Evolutionary conservation across 2,329 filamentous ascomycete genomes (phyloP), one percentile per base, ranked within the genome.

Genomic region (Stachybotrys echinatus): DNA sequence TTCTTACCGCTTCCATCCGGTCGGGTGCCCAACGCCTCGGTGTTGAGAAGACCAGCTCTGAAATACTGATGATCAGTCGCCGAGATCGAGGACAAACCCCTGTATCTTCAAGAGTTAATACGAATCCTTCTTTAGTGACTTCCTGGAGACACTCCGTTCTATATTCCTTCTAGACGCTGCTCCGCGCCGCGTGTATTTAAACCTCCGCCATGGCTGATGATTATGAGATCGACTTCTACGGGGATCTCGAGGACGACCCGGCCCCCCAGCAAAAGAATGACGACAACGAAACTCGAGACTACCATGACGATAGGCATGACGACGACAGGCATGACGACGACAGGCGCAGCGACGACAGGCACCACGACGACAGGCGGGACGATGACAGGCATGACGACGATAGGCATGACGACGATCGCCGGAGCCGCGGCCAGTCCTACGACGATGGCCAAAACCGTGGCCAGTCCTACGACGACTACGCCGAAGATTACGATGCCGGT

Each of bases 171-270:
- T 48, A 53, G 52, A 31, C 49, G 55, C 50, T 53, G 47, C 54
- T 34, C 42, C 54, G 55, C 53, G 49, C 54, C 42, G 45, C 45
- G 49, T 51, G 42, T 52, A 48, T 37, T 50, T 42, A 22, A 48
- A 22, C 42, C 38, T 45, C 47, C 61, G 69, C 61, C 47, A 87
- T 87, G 84, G 81, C 83, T 58, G 84, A 87, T 61, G 83, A 86
- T 60, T 87, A 85, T 66, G 84, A 87, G 59, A 86, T 88, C 69
- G 84, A 88, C 58, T 84, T 87, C 61, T 88, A 87, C 62, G 84
- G 82, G 59, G 84, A 86, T 59, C 72, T 74, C 51, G 72, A 70
- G 52, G 69, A 71, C 50, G 74, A 79, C 21, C 69, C 74, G 52
- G 67, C 72, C 17, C 53, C 54, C 7, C 54, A 55, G 40, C 54